Base-by-base conservation (phyloP, 768 basidiomycete genomes). In the Tylopilus rubrobrunneus region DNA sequence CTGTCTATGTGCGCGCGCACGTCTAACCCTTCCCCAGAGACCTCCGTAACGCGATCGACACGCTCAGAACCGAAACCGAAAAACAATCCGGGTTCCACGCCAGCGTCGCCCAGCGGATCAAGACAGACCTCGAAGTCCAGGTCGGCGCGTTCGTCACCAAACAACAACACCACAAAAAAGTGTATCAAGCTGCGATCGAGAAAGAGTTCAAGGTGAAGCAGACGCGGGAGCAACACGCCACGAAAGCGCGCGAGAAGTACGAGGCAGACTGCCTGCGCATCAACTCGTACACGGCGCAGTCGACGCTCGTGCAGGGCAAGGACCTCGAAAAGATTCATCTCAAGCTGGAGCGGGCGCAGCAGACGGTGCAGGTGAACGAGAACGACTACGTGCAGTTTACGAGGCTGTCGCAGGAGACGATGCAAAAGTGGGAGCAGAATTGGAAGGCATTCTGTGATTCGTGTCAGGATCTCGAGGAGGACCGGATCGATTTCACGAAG, bases 371-470 rank as follows among this genome's bases (percentile, higher is more conserved):
- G 53, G 79, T 82, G 8, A 97, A 97, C 67, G 94, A 98, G 71
- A 82, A 87, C 36, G 97, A 99, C 55, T 98, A 92, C 65, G 79
- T 81, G n/a, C 89, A 89, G 66, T 94, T 93, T 66, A 82, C 89
- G 4, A 82, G 82, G 50, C 86, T 85, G 0, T 71, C 96, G 41
- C 81, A 84, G 58, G 89, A 91, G 46, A 96, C 92, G 15, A 78
- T 81, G 21, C 77, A 74, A 47, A 87, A 88, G 64, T 98, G 96
- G 96, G 94, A 97, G 66, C 77, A 80, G 56, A 87, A 91, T 56
- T 99, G 97, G 97, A 95, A 90, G 71, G 75, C 75, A 3, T 98
- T 97, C 72, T 95, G 92, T 65, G 97, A 99, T 70, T 83, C 82
- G 44, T 92, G 92, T 57, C 97, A 99, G 71, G 97, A 99, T 73